A percentile compares a stretch with the other conserved stretches of the same genome.
Conservation (phyloP, 2,329 filamentous ascomycete species). For the Endothia cerciana region DNA sequence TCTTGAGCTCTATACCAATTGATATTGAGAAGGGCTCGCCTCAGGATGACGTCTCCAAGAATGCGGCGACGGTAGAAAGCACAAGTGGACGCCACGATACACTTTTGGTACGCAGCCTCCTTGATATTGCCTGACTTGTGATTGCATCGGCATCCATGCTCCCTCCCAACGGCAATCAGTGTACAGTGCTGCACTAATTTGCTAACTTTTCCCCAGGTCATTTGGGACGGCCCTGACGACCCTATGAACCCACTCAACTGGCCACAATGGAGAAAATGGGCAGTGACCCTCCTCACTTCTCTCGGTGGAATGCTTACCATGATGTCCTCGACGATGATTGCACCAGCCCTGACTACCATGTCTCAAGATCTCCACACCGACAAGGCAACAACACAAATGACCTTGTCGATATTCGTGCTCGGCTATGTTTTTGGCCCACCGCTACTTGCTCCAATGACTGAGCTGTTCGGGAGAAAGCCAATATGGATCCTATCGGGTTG, state of each 20-base stretch:
- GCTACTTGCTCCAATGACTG: slow-evolving; percentile 39
- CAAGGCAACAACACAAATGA: slow-evolving; percentile 37
- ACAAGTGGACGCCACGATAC: neutral
- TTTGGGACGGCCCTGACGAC: slow-evolving; percentile 27
- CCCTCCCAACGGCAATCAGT: no score
- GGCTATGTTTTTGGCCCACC: slow-evolving; percentile 42
- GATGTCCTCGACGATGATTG: slow-evolving; percentile 44
- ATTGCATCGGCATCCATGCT: neutral
- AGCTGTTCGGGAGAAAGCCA: slow-evolving; percentile 41
- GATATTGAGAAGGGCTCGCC: neutral
- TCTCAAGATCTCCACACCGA: slow-evolving; percentile 38
- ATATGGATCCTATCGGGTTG: slow-evolving; percentile 37
- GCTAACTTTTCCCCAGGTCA: slow-evolving; percentile 18
- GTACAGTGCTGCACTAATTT: neutral
- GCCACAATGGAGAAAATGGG: slow-evolving; percentile 25
- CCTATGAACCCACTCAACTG: slow-evolving; percentile 31
- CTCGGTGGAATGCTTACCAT: slow-evolving; percentile 41
- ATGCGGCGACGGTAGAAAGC: neutral
- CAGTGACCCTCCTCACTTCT: slow-evolving; percentile 38
- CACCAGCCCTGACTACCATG: slow-evolving; percentile 39
- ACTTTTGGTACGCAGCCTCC: neutral
- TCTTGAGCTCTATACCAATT: neutral
- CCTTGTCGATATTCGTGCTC: slow-evolving; percentile 42
- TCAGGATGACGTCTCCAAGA: neutral
- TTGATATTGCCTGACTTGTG: neutral